phyloP scores from a whole-genome alignment of 202 grass and related monocot species.

The Schoenoplectus triqueter region DNA sequence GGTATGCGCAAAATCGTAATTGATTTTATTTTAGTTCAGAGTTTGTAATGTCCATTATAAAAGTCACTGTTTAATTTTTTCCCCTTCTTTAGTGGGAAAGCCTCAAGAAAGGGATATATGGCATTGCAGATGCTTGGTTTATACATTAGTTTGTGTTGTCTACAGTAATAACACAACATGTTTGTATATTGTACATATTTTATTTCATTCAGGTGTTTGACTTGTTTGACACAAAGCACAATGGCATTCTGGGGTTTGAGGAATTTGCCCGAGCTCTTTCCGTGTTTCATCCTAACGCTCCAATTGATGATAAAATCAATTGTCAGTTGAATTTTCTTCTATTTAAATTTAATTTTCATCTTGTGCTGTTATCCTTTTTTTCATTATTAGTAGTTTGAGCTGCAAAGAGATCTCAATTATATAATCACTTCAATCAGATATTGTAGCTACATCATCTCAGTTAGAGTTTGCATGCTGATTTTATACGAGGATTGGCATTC shows the following conservation, averaged over 20 bases:
- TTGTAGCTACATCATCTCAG: neutral
- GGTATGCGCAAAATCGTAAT: slow-evolving; percentile 43
- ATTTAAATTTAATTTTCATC: slow-evolving; percentile 25
- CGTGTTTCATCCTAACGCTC: slow-evolving; percentile 93
- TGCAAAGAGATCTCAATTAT: slow-evolving; percentile 16
- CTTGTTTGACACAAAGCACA: slow-evolving; percentile 94
- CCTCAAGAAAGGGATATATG: neutral
- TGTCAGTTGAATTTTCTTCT: slow-evolving; percentile 62
- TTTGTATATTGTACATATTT: slow-evolving; percentile 34
- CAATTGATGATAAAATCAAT: slow-evolving; percentile 81
- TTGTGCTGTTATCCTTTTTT: neutral
- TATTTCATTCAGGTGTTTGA: slow-evolving; percentile 73
- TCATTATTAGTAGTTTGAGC: neutral
- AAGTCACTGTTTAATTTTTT: neutral
- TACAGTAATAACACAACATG: neutral
- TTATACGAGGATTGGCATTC: slow-evolving; percentile 16
- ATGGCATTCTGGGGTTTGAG: slow-evolving; percentile 92
- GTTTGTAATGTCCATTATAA: neutral
- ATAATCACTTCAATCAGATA: neutral
- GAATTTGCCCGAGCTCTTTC: slow-evolving; percentile 93
- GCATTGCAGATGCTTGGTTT: neutral
- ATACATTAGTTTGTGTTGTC: neutral
- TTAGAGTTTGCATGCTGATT: neutral
- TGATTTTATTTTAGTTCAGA: neutral
- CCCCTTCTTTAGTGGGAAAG: neutral